A percentile compares a stretch with the other conserved stretches of the same genome.
These are phyloP conservation scores for Trichoderma reesei DNA, from an alignment of 495 filamentous ascomycete genomes.

Conservation along the genomic window DNA sequence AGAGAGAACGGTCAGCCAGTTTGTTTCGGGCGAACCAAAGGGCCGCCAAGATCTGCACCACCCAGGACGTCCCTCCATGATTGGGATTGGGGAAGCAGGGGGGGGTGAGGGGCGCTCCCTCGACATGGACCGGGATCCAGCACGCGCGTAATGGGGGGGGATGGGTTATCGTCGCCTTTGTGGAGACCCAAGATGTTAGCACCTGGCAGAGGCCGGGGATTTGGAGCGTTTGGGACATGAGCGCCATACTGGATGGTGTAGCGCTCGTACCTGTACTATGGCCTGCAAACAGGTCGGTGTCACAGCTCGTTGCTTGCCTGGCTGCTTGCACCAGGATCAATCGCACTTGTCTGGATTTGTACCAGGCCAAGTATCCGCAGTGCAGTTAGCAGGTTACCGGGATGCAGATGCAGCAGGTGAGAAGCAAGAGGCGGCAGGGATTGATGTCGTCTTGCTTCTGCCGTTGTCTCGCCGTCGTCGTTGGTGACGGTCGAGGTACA, in stretches of 20 bases:
- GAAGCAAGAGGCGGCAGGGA: no score
- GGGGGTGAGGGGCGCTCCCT: slow-evolving; percentile 4
- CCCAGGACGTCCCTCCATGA: neutral
- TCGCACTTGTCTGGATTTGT: neutral
- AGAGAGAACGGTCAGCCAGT: neutral
- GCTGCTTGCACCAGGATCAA: no score
- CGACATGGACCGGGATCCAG: neutral
- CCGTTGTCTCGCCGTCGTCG: no score
- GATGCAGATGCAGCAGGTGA: no score
- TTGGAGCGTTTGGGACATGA: neutral
- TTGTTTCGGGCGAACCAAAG: neutral
- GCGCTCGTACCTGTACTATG: neutral
- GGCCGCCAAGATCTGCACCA: slow-evolving; percentile 6
- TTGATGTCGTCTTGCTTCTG: no score
- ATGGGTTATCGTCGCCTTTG: neutral
- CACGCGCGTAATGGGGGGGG: slow-evolving; percentile 2
- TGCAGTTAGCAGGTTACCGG: no score
- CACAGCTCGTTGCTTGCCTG: no score
- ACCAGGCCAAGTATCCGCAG: neutral
- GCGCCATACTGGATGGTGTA: neutral
- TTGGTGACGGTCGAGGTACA: no score
- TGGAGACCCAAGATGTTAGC: neutral
- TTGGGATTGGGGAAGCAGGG: neutral
- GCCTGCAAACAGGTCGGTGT: neutral
- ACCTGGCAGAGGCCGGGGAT: slow-evolving; percentile 1